Conservation (phyloP, 2,329 filamentous ascomycete species). For the Dactylonectria macrodidyma region DNA sequence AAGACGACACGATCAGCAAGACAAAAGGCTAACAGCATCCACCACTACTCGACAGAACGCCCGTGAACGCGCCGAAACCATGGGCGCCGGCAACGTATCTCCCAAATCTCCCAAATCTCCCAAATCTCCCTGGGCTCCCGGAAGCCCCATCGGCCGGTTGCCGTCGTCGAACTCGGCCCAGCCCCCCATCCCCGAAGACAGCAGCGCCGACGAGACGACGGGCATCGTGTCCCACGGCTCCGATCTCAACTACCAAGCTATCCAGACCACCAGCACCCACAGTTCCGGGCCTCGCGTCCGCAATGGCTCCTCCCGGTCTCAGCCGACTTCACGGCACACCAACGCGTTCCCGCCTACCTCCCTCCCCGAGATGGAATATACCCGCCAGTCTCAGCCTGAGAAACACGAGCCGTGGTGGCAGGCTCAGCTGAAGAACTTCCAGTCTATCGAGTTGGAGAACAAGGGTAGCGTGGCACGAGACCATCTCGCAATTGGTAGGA, state of each 20-base stretch:
- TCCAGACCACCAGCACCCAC: slow-evolving; percentile 46
- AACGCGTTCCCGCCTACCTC: slow-evolving; percentile 23
- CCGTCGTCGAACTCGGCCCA: slow-evolving; percentile 35
- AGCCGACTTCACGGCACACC: slow-evolving; percentile 27
- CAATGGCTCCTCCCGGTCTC: slow-evolving; percentile 26
- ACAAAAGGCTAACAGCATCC: slow-evolving; percentile 24
- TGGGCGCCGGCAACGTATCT: slow-evolving; percentile 50
- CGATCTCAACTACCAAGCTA: slow-evolving; percentile 58
- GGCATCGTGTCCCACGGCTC: slow-evolving; percentile 55
- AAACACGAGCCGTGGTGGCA: slow-evolving; percentile 64
- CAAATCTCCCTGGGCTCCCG: slow-evolving; percentile 31
- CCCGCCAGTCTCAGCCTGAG: slow-evolving; percentile 38
- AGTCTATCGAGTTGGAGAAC: slow-evolving; percentile 84
- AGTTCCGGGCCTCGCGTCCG: slow-evolving; percentile 34
- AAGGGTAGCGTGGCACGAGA: slow-evolving; percentile 88
- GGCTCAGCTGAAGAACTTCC: slow-evolving; percentile 62
- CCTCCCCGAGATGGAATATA: slow-evolving; percentile 30
- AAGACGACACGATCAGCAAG: background rate
- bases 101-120: slow-evolving; percentile 35
- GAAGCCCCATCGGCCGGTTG: slow-evolving; percentile 35
- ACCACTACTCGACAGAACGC: slow-evolving; percentile 52
- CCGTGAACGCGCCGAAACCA: slow-evolving; percentile 59
- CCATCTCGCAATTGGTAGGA: slow-evolving; percentile 81
- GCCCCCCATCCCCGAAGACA: slow-evolving; percentile 42
- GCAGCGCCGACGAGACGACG: slow-evolving; percentile 58